Evolutionary conservation across 1,284 basidiomycete genomes (phyloP).

Genomic region (Taiwanofungus camphoratus): DNA sequence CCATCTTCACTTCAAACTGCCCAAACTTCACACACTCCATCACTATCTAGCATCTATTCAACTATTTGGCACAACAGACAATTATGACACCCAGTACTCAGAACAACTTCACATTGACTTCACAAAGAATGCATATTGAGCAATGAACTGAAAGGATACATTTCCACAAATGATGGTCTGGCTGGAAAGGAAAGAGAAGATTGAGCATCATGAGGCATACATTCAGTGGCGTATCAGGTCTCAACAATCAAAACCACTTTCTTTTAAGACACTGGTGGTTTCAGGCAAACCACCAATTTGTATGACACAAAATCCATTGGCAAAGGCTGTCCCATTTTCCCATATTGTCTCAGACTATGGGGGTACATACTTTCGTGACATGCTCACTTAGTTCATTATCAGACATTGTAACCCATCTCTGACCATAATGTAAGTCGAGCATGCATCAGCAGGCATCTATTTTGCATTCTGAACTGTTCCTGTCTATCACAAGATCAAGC

Average conservation of each 20-base stretch:
- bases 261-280: not conserved
- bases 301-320: slow-evolving; percentile 22
- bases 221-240: slow-evolving; percentile 18
- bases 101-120: slow-evolving; percentile 30
- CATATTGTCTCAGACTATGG: slow-evolving; percentile 19
- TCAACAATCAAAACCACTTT: not conserved
- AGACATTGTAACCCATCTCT: slow-evolving; percentile 4
- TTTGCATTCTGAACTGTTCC: slow-evolving; percentile 7
- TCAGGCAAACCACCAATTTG: not conserved
- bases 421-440: slow-evolving; percentile 3
- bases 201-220: slow-evolving; percentile 17
- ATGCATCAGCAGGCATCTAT: not conserved
- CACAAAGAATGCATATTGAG: slow-evolving; percentile 27
- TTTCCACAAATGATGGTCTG: slow-evolving; percentile 32
- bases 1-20: slow-evolving; percentile 24
- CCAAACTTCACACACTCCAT: slow-evolving; percentile 25
- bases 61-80: slow-evolving; percentile 21
- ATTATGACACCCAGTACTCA: slow-evolving; percentile 25
- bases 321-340: slow-evolving; percentile 12
- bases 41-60: slow-evolving; percentile 23
- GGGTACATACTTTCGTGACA: slow-evolving; percentile 22
- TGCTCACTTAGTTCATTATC: slow-evolving; percentile 24
- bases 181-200: slow-evolving; percentile 26
- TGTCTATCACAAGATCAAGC: slow-evolving; percentile 14
- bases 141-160: slow-evolving; percentile 30